Base-by-base conservation (phyloP, 2,329 filamentous ascomycete genomes). In the Hysterium pulicare region DNA sequence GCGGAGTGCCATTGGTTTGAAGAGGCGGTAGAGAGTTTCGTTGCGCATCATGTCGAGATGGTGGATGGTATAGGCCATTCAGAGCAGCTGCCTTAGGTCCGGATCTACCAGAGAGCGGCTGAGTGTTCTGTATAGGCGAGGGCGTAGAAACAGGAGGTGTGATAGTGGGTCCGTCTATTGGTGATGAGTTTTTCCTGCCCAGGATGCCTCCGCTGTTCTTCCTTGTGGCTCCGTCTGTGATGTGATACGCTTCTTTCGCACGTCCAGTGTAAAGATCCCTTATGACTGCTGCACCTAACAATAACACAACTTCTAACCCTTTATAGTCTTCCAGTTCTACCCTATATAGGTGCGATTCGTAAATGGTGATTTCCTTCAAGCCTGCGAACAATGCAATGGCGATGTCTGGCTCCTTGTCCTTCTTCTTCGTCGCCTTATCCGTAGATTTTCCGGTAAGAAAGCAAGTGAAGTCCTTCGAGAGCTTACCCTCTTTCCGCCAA, bases 311-410 rank as follows among this genome's bases (percentile, higher is more conserved):
- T 62, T 98, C 93, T 3, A 97, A 72, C 0, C 93, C 93, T 66
- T 96, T 97, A 44, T 86, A 82, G 67, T 98, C 93, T 65, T 98
- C 90, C 48, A 97, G 82, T 33, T 97, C 90, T 9, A 97, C 85
- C 5, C 93, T 78, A 47, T 86, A 84, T 59, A 97, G 75, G 61
- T 97, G 97, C 4, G 91, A 87, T 67, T 98, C 87, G 71, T 97
- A 96, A 32, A 98, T 77, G 2, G 90, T 95, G 45, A 97, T 69
- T 54, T 90, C 87, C 53, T 81, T 84, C 20, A 84, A 74, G 15
- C 79, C 77, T 51, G 62, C 61, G 73, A 90, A 95, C 55, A 97
- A 78, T 2, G 89, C 90, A n/a, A 97, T 77, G 0, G 90, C 90
- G 54, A 97, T 97, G 67, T 97, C 93, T 0, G 93, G 91, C 63